Percentiles rank a stretch among this genome's conserved stretches.
Conservation (phyloP, 768 basidiomycete genomes). For the Mycena kentingensis region DNA sequence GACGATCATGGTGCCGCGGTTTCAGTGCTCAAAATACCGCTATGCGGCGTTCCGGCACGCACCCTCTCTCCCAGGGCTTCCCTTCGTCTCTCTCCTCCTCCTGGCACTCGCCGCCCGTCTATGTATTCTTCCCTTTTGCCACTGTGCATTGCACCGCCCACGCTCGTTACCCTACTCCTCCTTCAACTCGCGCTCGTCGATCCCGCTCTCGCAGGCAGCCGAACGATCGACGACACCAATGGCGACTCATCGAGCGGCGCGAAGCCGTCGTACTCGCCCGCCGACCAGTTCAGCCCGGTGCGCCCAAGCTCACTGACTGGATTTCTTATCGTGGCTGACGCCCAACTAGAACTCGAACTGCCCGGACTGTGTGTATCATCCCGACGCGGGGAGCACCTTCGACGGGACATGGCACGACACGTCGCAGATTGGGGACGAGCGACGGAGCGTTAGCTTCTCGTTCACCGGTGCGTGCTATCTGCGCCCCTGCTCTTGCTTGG, state of each 20-base stretch:
- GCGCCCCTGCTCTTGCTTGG: too few species aligned
- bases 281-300: constrained; percentile 6
- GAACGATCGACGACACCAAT: constrained; percentile 11
- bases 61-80: neutral
- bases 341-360: constrained; percentile 15
- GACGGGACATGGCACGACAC: constrained; percentile 17
- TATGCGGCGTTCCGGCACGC: neutral
- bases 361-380: neutral
- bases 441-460: constrained; percentile 7
- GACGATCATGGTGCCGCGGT: too few species aligned
- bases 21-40: neutral
- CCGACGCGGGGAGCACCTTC: constrained; percentile 1
- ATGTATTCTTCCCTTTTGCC: neutral
- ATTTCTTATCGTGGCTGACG: neutral
- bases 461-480: constrained; percentile 12
- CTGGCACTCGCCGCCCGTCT: neutral
- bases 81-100: neutral
- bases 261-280: constrained; percentile 1
- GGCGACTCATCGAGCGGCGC: constrained; percentile 10
- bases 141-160: neutral
- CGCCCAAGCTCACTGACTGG: neutral
- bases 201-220: constrained; percentile 1
- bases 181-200: neutral
- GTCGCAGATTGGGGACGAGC: constrained; percentile 3
- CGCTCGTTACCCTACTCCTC: neutral